Conservation (phyloP, 306 rosid genomes). For the Cajanus cajan region DNA sequence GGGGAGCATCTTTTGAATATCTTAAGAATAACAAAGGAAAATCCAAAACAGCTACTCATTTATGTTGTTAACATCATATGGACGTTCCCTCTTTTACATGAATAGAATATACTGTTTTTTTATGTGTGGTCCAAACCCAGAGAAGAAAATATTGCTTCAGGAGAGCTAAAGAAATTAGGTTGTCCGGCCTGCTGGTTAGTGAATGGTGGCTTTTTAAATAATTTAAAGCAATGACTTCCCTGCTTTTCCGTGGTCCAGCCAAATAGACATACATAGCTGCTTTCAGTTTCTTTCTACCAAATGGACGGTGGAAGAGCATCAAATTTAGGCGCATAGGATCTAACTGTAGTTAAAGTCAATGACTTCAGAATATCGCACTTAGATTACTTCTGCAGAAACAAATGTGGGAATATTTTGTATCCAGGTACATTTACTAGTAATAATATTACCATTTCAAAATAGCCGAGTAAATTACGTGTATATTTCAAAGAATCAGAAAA, state of each 20-base stretch:
- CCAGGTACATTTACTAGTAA: not conserved
- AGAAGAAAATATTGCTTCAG: not conserved
- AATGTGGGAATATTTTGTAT: not conserved
- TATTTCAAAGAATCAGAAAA: not conserved
- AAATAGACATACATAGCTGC: not conserved
- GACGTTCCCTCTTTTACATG: constrained; percentile 21
- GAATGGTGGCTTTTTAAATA: constrained; percentile 37
- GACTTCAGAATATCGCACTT: not conserved
- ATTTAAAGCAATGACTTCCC: constrained; percentile 26
- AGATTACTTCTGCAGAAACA: not conserved
- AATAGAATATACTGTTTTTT: not conserved
- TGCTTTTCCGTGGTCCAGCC: constrained; percentile 10
- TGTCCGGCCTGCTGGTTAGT: constrained; percentile 26
- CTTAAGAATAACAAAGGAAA: not conserved
- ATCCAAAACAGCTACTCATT: not conserved
- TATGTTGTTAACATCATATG: not conserved
- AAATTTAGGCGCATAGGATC: constrained; percentile 10
- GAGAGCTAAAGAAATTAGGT: constrained; percentile 27
- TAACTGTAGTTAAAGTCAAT: not conserved
- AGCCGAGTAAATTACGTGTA: not conserved
- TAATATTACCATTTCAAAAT: not conserved
- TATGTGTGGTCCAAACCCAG: constrained; percentile 42
- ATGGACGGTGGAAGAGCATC: constrained; percentile 43
- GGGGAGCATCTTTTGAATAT: constrained; percentile 1
- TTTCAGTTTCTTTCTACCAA: constrained; percentile 41